Conservation (phyloP, 192 early-diverging fungal genomes). For the Lunasporangiospora selenospora region DNA sequence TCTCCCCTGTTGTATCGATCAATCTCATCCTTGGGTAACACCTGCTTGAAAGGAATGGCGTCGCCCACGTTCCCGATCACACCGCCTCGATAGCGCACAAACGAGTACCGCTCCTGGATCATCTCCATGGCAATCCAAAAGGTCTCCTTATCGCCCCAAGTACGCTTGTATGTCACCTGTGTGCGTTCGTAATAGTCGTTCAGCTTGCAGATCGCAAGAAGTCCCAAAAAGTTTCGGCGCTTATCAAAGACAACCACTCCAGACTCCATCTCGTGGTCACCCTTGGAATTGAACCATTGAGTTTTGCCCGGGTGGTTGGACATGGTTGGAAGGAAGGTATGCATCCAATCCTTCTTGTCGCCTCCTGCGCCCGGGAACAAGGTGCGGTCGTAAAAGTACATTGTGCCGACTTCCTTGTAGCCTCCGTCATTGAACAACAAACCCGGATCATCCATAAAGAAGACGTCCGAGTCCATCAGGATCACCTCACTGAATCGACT, state of each 20-base stretch:
- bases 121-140: constrained; percentile 73
- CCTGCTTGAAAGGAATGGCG: constrained; percentile 32
- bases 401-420: constrained; percentile 53
- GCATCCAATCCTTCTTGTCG: constrained; percentile 53
- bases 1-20: constrained; percentile 35
- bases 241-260: constrained; percentile 68
- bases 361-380: constrained; percentile 29
- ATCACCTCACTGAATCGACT: constrained; percentile 66
- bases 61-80: constrained; percentile 58
- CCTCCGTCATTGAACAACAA: constrained; percentile 57
- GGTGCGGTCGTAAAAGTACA: constrained; percentile 72
- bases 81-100: constrained; percentile 53
- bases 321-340: constrained; percentile 54
- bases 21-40: constrained; percentile 27
- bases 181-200: constrained; percentile 55
- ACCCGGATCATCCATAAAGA: constrained; percentile 64
- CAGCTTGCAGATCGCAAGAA: constrained; percentile 63
- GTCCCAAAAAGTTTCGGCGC: constrained; percentile 50
- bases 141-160: constrained; percentile 72
- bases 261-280: constrained; percentile 68
- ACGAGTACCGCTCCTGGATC: constrained; percentile 60
- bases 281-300: constrained; percentile 46
- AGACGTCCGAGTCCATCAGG: constrained; percentile 74
- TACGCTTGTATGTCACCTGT: constrained; percentile 51
- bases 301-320: constrained; percentile 50